phyloP scores from a whole-genome alignment of 495 filamentous ascomycete genomes.

The Entonaema liquescens region DNA sequence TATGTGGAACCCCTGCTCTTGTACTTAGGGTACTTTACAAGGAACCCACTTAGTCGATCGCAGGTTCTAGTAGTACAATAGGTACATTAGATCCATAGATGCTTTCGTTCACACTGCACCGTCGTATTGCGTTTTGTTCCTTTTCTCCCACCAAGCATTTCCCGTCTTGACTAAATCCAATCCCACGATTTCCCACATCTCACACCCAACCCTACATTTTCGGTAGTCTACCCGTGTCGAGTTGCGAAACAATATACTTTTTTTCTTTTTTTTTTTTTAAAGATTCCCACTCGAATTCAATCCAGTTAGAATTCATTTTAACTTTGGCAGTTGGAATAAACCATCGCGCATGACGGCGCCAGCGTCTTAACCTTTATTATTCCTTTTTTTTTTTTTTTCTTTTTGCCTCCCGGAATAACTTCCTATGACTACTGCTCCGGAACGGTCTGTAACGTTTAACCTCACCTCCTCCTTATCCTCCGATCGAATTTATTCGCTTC shows the following conservation, averaged over 20 bases:
- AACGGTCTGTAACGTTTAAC: slow-evolving; percentile 3
- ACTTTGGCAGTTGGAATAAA: slow-evolving; percentile 9
- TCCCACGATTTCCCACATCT: slow-evolving; percentile 35
- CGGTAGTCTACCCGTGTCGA: slow-evolving; percentile 7
- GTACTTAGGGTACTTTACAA: slow-evolving; percentile 26
- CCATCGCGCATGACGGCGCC: slow-evolving; percentile 23
- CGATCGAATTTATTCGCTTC: slow-evolving; percentile 7
- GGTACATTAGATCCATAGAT: slow-evolving; percentile 22
- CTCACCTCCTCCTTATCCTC: slow-evolving; percentile 6
- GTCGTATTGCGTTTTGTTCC: slow-evolving; percentile 30
- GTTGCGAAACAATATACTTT: slow-evolving; percentile 17
- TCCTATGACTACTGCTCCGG: slow-evolving; percentile 36
- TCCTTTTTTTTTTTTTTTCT: background rate
- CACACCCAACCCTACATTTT: slow-evolving; percentile 4
- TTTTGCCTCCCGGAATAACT: slow-evolving; percentile 31
- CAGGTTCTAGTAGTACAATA: slow-evolving; percentile 4
- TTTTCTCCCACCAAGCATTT: slow-evolving; percentile 42
- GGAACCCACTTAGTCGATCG: slow-evolving; percentile 29
- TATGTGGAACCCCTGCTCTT: slow-evolving; percentile 18
- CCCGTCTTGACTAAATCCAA: slow-evolving; percentile 34
- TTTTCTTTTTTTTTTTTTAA: background rate
- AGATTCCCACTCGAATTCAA: background rate
- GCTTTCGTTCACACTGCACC: slow-evolving; percentile 32
- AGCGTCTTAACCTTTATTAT: slow-evolving; percentile 12
- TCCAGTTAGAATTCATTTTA: slow-evolving; percentile 4